phyloP scores from a whole-genome alignment of 768 basidiomycete genomes.

The Psilocybe cubensis region DNA sequence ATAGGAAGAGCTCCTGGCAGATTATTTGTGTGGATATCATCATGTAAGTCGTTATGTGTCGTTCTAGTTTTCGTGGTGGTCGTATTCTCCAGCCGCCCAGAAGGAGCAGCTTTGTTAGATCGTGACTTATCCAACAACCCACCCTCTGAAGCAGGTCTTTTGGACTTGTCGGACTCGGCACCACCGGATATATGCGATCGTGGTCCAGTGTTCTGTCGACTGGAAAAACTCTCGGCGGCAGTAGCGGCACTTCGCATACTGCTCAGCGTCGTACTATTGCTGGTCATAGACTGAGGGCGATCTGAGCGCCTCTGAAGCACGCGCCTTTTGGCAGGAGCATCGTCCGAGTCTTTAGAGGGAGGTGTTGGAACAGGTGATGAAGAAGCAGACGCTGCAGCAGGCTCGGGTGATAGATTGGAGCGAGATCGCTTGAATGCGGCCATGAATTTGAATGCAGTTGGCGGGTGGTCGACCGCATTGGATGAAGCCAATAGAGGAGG shows the following conservation, averaged over 20 bases:
- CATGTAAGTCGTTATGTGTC: background rate
- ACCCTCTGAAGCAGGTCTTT: conserved; percentile 9
- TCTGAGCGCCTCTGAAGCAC: conserved; percentile 34
- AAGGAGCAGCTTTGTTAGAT: background rate
- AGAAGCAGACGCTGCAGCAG: conserved; percentile 32
- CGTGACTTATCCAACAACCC: conserved; percentile 7
- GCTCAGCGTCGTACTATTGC: conserved; percentile 58
- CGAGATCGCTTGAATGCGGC: conserved; percentile 67
- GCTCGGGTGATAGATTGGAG: conserved; percentile 56
- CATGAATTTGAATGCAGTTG: conserved; percentile 68
- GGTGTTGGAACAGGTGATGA: conserved; percentile 27
- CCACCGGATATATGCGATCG: conserved; percentile 22
- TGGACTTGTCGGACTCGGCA: conserved; percentile 5
- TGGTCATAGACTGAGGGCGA: conserved; percentile 61
- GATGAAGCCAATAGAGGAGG: conserved; percentile 29
- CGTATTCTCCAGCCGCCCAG: conserved; percentile 22
- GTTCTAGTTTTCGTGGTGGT: conserved; percentile 15
- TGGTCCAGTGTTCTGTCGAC: conserved; percentile 29
- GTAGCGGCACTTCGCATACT: conserved; percentile 65
- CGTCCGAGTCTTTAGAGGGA: conserved; percentile 29
- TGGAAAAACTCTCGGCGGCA: conserved; percentile 45
- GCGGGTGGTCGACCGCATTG: conserved; percentile 41
- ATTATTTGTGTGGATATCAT: conserved; percentile 5
- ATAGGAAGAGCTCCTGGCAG: conserved; percentile 40
- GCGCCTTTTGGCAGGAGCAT: conserved; percentile 18